Percentiles rank a stretch among this genome's conserved stretches.
These are phyloP conservation scores for Microbotryum violaceum DNA, from an alignment of 1,284 basidiomycete species.

Conservation along the genomic window DNA sequence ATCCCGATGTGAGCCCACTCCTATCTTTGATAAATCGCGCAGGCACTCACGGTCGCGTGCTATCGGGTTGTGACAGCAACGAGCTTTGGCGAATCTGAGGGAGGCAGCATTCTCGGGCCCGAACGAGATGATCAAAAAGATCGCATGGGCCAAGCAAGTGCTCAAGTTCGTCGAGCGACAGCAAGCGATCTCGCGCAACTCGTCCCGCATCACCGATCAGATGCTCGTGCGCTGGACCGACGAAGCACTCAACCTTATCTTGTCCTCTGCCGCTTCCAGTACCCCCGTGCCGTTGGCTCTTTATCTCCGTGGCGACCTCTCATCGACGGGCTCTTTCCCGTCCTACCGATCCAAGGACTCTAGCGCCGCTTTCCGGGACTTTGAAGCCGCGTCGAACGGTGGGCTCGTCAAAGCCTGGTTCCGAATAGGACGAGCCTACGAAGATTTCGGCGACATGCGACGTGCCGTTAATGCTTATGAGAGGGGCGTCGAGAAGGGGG, in stretches of 20 bases:
- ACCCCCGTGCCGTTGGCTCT: constrained; percentile 60
- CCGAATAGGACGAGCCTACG: constrained; percentile 80
- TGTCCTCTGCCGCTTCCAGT: constrained; percentile 44
- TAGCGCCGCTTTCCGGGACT: constrained; percentile 72
- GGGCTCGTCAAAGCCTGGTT: constrained; percentile 77
- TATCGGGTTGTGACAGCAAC: constrained; percentile 12
- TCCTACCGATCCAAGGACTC: constrained; percentile 54
- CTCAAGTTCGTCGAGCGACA: constrained; percentile 65
- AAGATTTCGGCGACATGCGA: constrained; percentile 43
- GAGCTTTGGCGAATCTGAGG: constrained; percentile 24
- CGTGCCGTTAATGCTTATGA: constrained; percentile 76
- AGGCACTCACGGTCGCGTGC: too few relatives aligned
- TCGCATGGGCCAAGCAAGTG: constrained; percentile 72
- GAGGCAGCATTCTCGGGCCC: constrained; percentile 16
- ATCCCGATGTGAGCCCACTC: constrained; percentile 4
- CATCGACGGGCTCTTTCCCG: constrained; percentile 54
- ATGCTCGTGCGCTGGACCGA: constrained; percentile 56
- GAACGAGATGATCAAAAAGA: constrained; percentile 43
- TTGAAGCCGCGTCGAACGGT: constrained; percentile 65
- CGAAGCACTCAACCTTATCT: constrained; percentile 56
- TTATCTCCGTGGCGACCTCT: constrained; percentile 63
- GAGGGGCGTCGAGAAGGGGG: constrained; percentile 60
- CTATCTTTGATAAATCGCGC: not conserved
- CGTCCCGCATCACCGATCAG: constrained; percentile 55
- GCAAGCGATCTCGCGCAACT: constrained; percentile 46